Evolutionary conservation across 73 alveolate genomes (phyloP), one percentile per base, ranked within the genome.

Genomic region (Durusdinium trenchii): DNA sequence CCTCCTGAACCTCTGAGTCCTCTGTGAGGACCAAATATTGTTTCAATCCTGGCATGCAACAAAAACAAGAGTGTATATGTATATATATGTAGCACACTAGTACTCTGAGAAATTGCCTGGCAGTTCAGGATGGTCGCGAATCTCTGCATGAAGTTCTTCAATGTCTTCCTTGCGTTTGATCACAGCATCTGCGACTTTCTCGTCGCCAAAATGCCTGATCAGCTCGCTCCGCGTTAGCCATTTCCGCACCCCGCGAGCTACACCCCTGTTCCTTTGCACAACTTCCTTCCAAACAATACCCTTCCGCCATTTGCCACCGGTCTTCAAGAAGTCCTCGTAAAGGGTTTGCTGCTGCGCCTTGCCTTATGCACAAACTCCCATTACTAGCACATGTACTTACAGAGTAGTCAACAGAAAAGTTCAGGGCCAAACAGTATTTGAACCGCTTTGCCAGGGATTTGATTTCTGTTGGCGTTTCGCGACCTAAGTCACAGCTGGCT

Each of bases 1-100:
- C 95, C 78, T 38, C 82, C 7, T 43, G 61, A 20, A 45, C 51
- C 61, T 86, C 83, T 40, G 35, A 60, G 61, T 86, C 95, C 82
- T 86, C 95, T 61, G 76, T 64, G 51, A 86, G 67, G 30, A 86
- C 95, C 82, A 86, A 20, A 62, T 57, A 86, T 32, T 86, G 95
- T 30, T 30, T 14, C 62, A 86, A 40, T 23, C 95, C 95, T 86
- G 9, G 52, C 23, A 57, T 16, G 69, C 23, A 23, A 57, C 12
- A 23, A 23, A 57, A 23, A 23, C 32, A 57, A 12, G 23, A 78
- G 3, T 36, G 52, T 40, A 38, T 6, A 7, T 18, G 23, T 23
- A 57, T 57, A 16, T 57, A 57, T 18, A 6, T 32, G 36, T 30
- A 40, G 57, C 52, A 6, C 1, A 36, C 51, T 57, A 57, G 69